phyloP scores from a whole-genome alignment of 2,329 filamentous ascomycete genomes.

The Xylariomycetidae sp. region DNA sequence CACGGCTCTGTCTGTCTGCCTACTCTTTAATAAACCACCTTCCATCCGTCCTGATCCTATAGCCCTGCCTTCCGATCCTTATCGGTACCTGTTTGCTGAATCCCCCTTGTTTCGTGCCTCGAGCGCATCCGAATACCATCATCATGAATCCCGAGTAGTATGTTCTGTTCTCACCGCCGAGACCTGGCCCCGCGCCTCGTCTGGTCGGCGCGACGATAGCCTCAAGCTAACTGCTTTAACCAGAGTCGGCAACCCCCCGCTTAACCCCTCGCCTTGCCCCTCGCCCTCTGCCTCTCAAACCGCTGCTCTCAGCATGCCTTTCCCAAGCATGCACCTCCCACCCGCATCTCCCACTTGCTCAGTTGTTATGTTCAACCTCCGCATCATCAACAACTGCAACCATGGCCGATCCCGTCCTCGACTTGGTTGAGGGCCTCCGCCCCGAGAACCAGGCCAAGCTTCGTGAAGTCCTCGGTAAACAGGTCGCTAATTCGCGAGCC shows the following conservation, averaged over 20 bases:
- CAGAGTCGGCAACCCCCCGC: conserved; percentile 17
- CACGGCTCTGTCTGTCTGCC: conserved; percentile 1
- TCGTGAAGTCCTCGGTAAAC: conserved; percentile 11
- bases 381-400: conserved; percentile 7
- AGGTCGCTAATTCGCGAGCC: conserved; percentile 17
- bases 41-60: conserved; percentile 1
- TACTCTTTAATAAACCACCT: conserved; percentile 5
- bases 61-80: conserved; percentile 3
- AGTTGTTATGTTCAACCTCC: too few species aligned
- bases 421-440: conserved; percentile 13
- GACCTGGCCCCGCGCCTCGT: conserved; percentile 7
- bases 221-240: conserved; percentile 9
- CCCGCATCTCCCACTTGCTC: conserved; percentile 2
- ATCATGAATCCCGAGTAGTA: conserved; percentile 93
- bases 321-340: conserved; percentile 1
- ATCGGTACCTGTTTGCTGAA: conserved; percentile 7
- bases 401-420: conserved; percentile 6
- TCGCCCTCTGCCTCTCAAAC: conserved; percentile 5
- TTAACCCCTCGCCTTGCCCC: conserved; percentile 4
- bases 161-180: conserved; percentile 37
- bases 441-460: conserved; percentile 17
- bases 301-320: conserved; percentile 1
- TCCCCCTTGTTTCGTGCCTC: conserved; percentile 11
- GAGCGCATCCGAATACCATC: conserved; percentile 30
- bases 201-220: conserved; percentile 8